Percentiles rank a stretch among this genome's conserved stretches.
Evolutionary conservation across 345 rosid genomes (phyloP).

Genomic region (Salix viminalis): DNA sequence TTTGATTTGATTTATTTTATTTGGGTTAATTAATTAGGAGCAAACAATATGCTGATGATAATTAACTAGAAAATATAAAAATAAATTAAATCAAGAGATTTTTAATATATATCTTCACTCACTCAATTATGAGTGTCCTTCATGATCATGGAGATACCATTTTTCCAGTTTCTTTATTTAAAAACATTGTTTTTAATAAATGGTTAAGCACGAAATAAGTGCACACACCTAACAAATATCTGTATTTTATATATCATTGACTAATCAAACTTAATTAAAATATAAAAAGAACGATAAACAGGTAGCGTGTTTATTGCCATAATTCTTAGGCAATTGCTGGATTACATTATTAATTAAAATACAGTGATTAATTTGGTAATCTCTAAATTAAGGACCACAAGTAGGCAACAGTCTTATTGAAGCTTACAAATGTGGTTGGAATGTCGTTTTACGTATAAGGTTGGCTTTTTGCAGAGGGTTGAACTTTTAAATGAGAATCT

Average conservation of each 20-base stretch:
- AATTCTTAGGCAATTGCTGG: background rate
- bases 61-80: background rate
- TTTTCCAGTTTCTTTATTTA: background rate
- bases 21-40: background rate
- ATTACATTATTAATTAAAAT: background rate
- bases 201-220: background rate
- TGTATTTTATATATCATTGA: background rate
- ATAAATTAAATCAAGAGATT: background rate
- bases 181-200: background rate
- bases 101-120: background rate
- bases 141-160: background rate
- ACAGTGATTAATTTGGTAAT: background rate
- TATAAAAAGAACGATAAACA: background rate
- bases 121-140: too few relatives aligned
- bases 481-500: too few relatives aligned
- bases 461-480: too few relatives aligned
- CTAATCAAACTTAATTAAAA: background rate
- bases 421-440: too few relatives aligned
- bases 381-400: background rate
- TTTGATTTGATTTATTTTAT: background rate
- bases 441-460: too few relatives aligned
- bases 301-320: background rate
- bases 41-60: background rate
- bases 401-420: too few relatives aligned
- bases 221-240: too few relatives aligned